Evolutionary conservation across 2,329 filamentous ascomycete species (phyloP), one percentile per base, ranked within the genome.

Genomic region (Chaetothyriales sp.): DNA sequence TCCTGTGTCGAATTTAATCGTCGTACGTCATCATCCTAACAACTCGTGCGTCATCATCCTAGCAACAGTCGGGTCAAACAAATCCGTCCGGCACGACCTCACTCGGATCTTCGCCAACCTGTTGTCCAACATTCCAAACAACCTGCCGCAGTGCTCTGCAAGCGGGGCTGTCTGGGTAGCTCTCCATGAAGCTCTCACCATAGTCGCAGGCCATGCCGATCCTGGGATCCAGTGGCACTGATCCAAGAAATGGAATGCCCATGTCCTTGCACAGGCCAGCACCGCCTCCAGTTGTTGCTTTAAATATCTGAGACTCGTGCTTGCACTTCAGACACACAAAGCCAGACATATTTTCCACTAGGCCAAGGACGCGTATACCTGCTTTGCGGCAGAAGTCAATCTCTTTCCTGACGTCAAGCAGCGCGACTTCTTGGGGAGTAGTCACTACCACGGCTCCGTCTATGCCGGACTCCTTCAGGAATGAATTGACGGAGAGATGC

Each of bases 361-460:
- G 74, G 0, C 92, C 92, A 2, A 98, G 68, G 5, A 98, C 80
- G 47, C 76, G 78, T 60, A 98, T 97, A 3, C 86, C 88, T 0
- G 92, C 92, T 70, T 98, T 98, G 53, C 82, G 77, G 69, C 94
- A 98, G 65, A 98, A 98, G 64, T 98, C 90, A 53, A 98, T 90
- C 69, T 98, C 92, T 70, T 95, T 97, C 60, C 92, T 76, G 10
- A 98, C 92, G 65, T 98, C 92, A 45, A 98, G 75, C 50, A 98
- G 73, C 1, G 85, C 80, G 18, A 97, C 88, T 69, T 98, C 94
- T 67, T 98, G 92, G 1, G 92, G 92, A 5, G 92, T 98, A 0
- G 89, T 94, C 28, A 98, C 84, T 51, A 98, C 75, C 6, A 98
- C 84, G 0, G 94, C 92, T 18, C 92, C 92, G 64, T 95, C 89